Conservation (phyloP, 306 rosid species). For the Vachellia collinsii region DNA sequence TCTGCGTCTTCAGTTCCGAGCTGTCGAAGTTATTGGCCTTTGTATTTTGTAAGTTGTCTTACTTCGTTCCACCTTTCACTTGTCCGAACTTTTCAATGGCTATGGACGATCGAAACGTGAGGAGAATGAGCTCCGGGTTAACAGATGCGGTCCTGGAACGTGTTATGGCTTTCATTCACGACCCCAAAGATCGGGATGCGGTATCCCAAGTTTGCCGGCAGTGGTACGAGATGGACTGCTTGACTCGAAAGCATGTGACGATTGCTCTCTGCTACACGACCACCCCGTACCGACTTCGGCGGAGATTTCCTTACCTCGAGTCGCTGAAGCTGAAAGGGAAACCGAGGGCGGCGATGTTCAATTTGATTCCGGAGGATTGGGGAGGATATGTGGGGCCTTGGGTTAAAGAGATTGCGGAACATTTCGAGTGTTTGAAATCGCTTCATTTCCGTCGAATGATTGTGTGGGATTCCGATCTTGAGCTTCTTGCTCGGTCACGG, state of each 20-base stretch:
- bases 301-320: constrained; percentile 72
- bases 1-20: constrained; percentile 6
- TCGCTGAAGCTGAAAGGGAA: constrained; percentile 86
- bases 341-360: constrained; percentile 97
- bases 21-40: background rate
- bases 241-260: constrained; percentile 91
- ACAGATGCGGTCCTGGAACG: constrained; percentile 68
- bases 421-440: constrained; percentile 67
- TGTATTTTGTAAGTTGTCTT: background rate
- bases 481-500: constrained; percentile 62
- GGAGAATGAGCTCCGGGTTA: constrained; percentile 34
- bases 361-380: constrained; percentile 95
- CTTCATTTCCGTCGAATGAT: constrained; percentile 96
- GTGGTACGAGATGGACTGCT: constrained; percentile 89
- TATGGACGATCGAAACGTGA: constrained; percentile 45
- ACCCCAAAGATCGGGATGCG: constrained; percentile 80
- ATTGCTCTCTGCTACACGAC: constrained; percentile 94
- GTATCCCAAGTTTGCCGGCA: constrained; percentile 80
- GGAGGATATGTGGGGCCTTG: constrained; percentile 91
- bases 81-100: background rate
- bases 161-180: constrained; percentile 82
- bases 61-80: background rate
- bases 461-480: constrained; percentile 81
- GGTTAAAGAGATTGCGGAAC: constrained; percentile 66
- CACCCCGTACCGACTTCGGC: constrained; percentile 68